Base-by-base conservation (phyloP, 345 rosid genomes). In the Stellera chamaejasme region DNA sequence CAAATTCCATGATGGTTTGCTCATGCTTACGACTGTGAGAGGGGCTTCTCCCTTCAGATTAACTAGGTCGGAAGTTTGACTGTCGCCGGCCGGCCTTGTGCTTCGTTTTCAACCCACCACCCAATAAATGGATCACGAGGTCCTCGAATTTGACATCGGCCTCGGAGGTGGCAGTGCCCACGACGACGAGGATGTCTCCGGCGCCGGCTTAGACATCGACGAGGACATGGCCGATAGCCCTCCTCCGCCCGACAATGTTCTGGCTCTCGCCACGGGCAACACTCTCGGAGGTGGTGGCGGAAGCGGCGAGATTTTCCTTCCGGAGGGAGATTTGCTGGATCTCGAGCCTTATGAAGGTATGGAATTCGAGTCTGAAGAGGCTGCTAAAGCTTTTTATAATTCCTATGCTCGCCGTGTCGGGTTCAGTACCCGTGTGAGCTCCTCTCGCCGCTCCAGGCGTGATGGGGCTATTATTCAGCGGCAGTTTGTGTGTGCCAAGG, bases 401-500 rank as follows among this genome's bases (percentile, higher is more conserved):
- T 78, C 83, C 2, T 81, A 78, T 52, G 87, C 87, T 25, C 76
- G 83, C 27, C 80, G 80, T 26, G 53, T 69, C 32, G 80, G 77
- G 12, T 76, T 76, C 41, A 76, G 80, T 43, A 76, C 80, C 10
- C 80, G 80, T 48, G 80, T 76, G n/a, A 76, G 80, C 42, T 81
- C 82, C 27, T 81, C 87, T 43, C 77, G 83, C 36, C 79, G 87
- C 48, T 78, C 87, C 44, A 72, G 87, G 49, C 74, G 84, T 32
- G 87, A 81, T 48, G 87, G 87, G 45, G 87, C 87, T 12, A 78
- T 81, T 49, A 78, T 81, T 14, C 87, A 81, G 73, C 62, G 87
- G 45, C 87, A 81, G 26, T 81, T 81, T 16, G 87, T 81, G 6
- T 81, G 87, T 60, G 87, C 87, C 57, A 81, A 81, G 55, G 87